phyloP scores from a whole-genome alignment of 2,329 filamentous ascomycete genomes.

The Tolypocladium album region DNA sequence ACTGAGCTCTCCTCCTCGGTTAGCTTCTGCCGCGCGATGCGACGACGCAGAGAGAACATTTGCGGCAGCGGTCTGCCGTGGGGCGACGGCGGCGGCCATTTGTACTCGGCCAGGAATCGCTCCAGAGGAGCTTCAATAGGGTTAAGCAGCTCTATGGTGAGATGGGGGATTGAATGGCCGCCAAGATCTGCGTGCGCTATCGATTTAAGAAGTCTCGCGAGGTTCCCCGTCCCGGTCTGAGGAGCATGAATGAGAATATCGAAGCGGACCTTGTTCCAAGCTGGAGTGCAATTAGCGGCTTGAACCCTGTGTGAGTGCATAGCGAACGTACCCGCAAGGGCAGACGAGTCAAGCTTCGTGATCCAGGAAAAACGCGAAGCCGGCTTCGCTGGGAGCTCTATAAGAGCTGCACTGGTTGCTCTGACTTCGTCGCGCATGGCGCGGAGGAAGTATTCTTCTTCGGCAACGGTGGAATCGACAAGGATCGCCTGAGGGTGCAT shows the following conservation, averaged over 20 bases:
- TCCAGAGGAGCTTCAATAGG: conserved; percentile 55
- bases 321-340: conserved; percentile 46
- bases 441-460: conserved; percentile 58
- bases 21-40: conserved; percentile 50
- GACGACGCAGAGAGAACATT: conserved; percentile 61
- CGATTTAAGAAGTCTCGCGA: conserved; percentile 69
- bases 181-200: conserved; percentile 67
- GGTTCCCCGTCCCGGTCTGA: conserved; percentile 56
- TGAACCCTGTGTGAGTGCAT: conserved; percentile 8
- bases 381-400: conserved; percentile 59
- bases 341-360: conserved; percentile 61
- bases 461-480: conserved; percentile 54
- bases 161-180: conserved; percentile 55
- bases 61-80: conserved; percentile 30
- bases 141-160: conserved; percentile 76
- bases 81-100: conserved; percentile 49
- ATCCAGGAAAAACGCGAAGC: conserved; percentile 64
- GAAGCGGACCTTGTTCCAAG: conserved; percentile 68
- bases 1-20: conserved; percentile 61
- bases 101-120: conserved; percentile 50
- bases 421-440: conserved; percentile 46
- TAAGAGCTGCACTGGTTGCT: conserved; percentile 47
- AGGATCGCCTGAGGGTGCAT: conserved; percentile 71
- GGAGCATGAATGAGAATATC: conserved; percentile 78
- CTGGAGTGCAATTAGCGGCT: conserved; percentile 24